Evolutionary conservation across 768 basidiomycete species (phyloP).

Genomic region (Rubroboletus pulcherrimus): DNA sequence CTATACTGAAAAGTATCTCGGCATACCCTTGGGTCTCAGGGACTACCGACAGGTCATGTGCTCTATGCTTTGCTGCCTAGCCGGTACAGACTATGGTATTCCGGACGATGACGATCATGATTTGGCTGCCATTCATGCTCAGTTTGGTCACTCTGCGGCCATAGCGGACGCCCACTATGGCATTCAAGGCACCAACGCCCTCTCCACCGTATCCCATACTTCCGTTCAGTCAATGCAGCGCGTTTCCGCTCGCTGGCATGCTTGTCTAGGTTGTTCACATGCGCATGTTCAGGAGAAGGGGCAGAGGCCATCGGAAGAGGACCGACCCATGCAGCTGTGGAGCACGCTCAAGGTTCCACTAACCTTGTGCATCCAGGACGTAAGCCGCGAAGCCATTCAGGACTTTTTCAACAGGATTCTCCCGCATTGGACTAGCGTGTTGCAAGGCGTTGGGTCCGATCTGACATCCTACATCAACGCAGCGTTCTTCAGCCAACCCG

Average conservation of each 20-base stretch:
- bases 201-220: not conserved
- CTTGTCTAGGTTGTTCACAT: not conserved
- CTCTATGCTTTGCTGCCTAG: not conserved
- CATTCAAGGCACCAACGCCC: not conserved
- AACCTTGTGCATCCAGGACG: not conserved
- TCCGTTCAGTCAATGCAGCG: slow-evolving; percentile 1
- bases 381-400: not conserved
- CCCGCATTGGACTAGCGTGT: not conserved
- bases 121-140: not conserved
- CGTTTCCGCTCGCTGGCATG: not conserved
- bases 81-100: not conserved
- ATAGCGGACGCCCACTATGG: not conserved
- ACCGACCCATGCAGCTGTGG: not conserved
- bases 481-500: not conserved
- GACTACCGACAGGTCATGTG: not conserved
- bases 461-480: not conserved
- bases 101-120: not conserved
- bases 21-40: not conserved
- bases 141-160: not conserved
- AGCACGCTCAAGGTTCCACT: not conserved
- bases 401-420: not conserved
- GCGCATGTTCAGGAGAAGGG: not conserved
- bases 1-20: not conserved
- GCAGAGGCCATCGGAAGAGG: not conserved
- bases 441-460: slow-evolving; percentile 1